A percentile compares a stretch with the other conserved stretches of the same genome.
These are phyloP conservation scores for Alternaria consortialis DNA, from an alignment of 2,329 filamentous ascomycete species.

Conservation along the genomic window DNA sequence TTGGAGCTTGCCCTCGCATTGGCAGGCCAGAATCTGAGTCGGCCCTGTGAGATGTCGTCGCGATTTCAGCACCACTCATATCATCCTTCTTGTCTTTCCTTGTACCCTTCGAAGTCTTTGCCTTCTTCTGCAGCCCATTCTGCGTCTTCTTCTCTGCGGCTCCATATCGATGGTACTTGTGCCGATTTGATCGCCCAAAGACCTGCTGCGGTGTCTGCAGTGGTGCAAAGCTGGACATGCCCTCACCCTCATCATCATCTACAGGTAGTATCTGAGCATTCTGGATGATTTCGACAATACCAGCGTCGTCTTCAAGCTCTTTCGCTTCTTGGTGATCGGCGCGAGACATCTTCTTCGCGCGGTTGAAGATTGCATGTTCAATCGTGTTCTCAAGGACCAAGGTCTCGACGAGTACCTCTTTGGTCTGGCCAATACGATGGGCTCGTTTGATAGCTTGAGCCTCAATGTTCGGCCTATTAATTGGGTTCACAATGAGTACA, in stretches of 20 bases:
- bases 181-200: constrained; percentile 52
- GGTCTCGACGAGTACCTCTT: constrained; percentile 84
- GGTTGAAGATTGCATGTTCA: constrained; percentile 82
- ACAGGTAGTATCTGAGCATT: constrained; percentile 61
- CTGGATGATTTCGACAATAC: constrained; percentile 67
- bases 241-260: constrained; percentile 42
- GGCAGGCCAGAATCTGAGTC: not conserved
- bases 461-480: constrained; percentile 83
- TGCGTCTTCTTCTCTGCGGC: constrained; percentile 22
- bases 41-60: not conserved
- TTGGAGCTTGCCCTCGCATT: not conserved
- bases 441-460: constrained; percentile 92
- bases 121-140: constrained; percentile 32
- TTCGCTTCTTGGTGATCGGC: constrained; percentile 64
- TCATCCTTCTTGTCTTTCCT: not conserved
- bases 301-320: constrained; percentile 65
- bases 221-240: constrained; percentile 52
- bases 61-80: not conserved
- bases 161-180: constrained; percentile 42
- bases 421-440: constrained; percentile 83
- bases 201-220: constrained; percentile 55
- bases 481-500: constrained; percentile 88
- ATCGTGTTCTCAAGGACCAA: constrained; percentile 81
- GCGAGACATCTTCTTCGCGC: constrained; percentile 77
- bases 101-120: constrained; percentile 14